Base-by-base conservation (phyloP, 495 filamentous ascomycete genomes). In the Xylaria nigripes region DNA sequence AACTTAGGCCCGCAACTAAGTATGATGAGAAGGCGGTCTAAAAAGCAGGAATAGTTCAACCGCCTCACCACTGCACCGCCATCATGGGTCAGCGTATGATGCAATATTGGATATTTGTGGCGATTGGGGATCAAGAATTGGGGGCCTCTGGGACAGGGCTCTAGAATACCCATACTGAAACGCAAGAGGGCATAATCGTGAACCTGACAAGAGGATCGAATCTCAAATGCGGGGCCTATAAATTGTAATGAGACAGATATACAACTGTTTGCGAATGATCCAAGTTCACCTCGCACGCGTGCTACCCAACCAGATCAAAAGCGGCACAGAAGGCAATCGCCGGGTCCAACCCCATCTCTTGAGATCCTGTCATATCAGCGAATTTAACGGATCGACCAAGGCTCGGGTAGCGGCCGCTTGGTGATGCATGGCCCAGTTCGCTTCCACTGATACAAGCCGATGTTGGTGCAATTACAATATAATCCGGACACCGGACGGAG, bases 271-370 rank as follows among this genome's bases (percentile, higher is more conserved):
- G 51, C 41, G n/a, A 18, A 21, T 40, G 51, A 36, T 44, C 16
- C 42, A 47, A 53, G 19, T 16, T 41, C 40, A 13, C 45, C 18
- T 49, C 36, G 52, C 52, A 55, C 52, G 5, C 29, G 52, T 55
- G 45, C 38, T 1, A 55, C 51, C 43, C 44, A 30, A 36, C 16
- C 12, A 22, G 44, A 22, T 32, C 3, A n/a, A 25, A 32, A 18
- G 38, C 10, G 23, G 51, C 21, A 32, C 18, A 2, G 34, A 29
- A 12, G 9, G 21, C 51, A 42, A 42, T 43, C 41, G 23, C 36
- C 52, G 45, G 36, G 38, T 9, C 7, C 16, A 22, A 25, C 9
- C 12, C 44, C 18, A 29, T 43, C 36, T 16, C 23, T 6, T 8
- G 47, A 23, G 19, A 6, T 32, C 43, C 23, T 54, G 34, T 54